Percentiles rank a stretch among this genome's conserved stretches.
These are phyloP conservation scores for Psilocybe tampanensis DNA, from an alignment of 768 basidiomycete species.

Conservation along the genomic window DNA sequence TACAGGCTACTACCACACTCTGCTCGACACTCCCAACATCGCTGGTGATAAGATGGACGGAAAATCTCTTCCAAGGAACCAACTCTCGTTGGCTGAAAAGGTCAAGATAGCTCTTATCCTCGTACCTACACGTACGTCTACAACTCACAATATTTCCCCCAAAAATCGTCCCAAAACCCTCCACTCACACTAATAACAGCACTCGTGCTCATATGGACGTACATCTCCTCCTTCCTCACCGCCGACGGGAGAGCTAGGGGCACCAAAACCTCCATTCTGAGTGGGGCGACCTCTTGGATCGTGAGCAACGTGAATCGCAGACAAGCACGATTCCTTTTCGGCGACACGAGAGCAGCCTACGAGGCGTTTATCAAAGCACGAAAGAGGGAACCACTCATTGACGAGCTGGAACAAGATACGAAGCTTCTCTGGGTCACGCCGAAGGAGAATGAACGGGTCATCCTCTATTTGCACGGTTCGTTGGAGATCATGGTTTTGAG, in stretches of 20 bases:
- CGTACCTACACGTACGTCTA: constrained; percentile 13
- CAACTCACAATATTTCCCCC: neutral
- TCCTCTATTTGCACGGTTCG: constrained; percentile 18
- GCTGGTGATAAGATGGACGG: neutral
- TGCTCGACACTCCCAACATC: neutral
- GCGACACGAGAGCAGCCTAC: constrained; percentile 21
- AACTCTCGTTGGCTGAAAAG: constrained; percentile 8
- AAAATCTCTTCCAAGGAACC: constrained; percentile 13
- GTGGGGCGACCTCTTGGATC: constrained; percentile 5
- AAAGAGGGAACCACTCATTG: constrained; percentile 18
- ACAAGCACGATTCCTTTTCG: constrained; percentile 16
- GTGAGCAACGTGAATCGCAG: constrained; percentile 8
- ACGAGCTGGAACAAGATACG: constrained; percentile 19
- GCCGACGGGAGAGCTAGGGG: constrained; percentile 15
- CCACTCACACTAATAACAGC: constrained; percentile 4
- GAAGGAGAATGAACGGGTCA: constrained; percentile 11
- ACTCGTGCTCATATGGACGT: constrained; percentile 8
- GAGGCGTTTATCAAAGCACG: constrained; percentile 15
- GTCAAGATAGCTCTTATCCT: constrained; percentile 5
- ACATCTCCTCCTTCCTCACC: constrained; percentile 17
- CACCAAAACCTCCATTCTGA: constrained; percentile 14
- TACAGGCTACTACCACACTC: neutral
- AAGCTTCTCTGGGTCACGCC: constrained; percentile 16
- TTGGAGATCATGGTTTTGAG: neutral
- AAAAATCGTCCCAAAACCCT: neutral